Conservation (phyloP, 352 stramenopile genomes). For the Phytophthora citricola region DNA sequence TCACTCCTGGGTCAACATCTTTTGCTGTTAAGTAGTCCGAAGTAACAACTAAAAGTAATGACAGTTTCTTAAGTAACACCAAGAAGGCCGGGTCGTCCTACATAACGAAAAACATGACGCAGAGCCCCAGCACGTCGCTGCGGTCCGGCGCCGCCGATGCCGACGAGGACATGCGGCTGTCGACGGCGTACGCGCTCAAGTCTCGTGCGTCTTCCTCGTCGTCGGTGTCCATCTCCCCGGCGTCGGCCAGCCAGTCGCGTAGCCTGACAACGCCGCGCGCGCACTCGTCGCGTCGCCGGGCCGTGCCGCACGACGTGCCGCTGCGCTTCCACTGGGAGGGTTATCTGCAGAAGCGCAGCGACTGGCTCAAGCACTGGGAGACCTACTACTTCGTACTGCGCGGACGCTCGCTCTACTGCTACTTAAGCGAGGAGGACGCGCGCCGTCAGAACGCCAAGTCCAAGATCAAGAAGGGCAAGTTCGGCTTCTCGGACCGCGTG, state of each 20-base stretch:
- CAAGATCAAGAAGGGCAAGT: constrained; percentile 91
- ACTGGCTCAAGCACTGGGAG: constrained; percentile 92
- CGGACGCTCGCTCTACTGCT: constrained; percentile 79
- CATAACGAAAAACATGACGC: constrained; percentile 22
- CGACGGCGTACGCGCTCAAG: constrained; percentile 23
- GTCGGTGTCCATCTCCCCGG: constrained; percentile 32
- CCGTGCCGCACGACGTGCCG: constrained; percentile 44
- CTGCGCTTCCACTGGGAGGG: constrained; percentile 83
- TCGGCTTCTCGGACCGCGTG: constrained; percentile 84
- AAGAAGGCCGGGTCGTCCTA: no score
- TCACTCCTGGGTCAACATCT: no score
- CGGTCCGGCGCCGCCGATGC: constrained; percentile 14
- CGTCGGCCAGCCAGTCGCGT: constrained; percentile 18
- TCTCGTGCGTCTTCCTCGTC: constrained; percentile 30
- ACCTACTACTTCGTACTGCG: constrained; percentile 89
- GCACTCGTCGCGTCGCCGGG: not conserved
- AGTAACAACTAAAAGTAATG: no score
- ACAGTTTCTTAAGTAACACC: no score
- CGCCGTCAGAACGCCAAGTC: constrained; percentile 81
- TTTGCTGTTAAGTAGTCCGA: no score
- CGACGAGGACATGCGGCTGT: constrained; percentile 18
- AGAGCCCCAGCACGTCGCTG: constrained; percentile 31
- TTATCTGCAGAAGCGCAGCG: constrained; percentile 88
- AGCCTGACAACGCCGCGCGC: constrained; percentile 17
- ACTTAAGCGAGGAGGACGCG: constrained; percentile 83